These are phyloP conservation scores for Diplosphaera chodatii DNA, from an alignment of 139 green algal genomes.

Conservation along the genomic window DNA sequence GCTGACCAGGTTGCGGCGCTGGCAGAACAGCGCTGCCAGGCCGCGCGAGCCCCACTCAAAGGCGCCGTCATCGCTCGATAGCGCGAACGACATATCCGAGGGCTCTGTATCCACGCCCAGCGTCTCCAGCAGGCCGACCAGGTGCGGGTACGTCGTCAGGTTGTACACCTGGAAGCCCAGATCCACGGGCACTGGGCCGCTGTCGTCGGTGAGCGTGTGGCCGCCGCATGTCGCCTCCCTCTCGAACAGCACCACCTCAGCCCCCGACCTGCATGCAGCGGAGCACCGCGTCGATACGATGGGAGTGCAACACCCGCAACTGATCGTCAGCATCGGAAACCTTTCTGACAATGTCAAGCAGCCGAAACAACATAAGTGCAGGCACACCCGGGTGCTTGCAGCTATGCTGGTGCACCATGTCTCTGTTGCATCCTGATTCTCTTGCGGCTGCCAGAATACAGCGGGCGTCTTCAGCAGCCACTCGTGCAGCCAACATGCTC, in stretches of 20 bases:
- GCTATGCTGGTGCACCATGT: too few relatives aligned
- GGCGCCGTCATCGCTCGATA: conserved; percentile 66
- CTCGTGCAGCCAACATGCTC: too few relatives aligned
- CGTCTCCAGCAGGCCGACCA: conserved; percentile 83
- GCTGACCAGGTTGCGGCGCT: conserved; percentile 63
- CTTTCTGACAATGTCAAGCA: too few relatives aligned
- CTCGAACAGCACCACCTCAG: conserved; percentile 82
- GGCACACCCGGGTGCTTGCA: too few relatives aligned
- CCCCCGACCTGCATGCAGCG: conserved; percentile 59
- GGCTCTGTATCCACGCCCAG: conserved; percentile 82
- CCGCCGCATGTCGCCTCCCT: conserved; percentile 69
- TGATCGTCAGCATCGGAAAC: too few relatives aligned
- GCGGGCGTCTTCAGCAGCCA: too few relatives aligned
- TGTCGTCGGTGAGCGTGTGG: conserved; percentile 82
- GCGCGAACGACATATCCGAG: conserved; percentile 91
- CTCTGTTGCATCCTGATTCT: too few relatives aligned
- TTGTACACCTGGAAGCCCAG: conserved; percentile 96
- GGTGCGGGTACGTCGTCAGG: conserved; percentile 91
- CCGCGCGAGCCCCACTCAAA: conserved; percentile 86
- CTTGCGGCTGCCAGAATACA: too few relatives aligned
- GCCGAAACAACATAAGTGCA: too few relatives aligned
- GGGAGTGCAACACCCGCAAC: too few relatives aligned
- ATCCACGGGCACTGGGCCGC: conserved; percentile 62
- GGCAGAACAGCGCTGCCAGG: conserved; percentile 80
- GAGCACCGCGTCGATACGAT: too few relatives aligned